Conservation (phyloP, 495 filamentous ascomycete species). For the Apodospora peruviana region DNA sequence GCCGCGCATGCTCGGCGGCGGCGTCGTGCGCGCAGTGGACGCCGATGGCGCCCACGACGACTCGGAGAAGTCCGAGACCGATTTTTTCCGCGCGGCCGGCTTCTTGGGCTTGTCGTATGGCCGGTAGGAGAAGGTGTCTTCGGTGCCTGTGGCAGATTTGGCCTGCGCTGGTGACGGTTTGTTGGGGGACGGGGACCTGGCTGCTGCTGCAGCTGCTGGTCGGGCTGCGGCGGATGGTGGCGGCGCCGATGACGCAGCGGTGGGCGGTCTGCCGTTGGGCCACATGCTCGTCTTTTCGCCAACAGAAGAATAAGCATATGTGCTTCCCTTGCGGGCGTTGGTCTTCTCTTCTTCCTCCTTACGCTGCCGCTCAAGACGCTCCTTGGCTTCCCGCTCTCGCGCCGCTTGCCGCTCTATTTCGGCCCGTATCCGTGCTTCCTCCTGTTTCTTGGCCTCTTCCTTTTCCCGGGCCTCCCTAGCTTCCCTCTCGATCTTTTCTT, state of each 20-base stretch:
- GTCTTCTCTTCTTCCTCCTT: constrained; percentile 22
- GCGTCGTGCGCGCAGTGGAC: constrained; percentile 78
- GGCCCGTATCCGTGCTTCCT: constrained; percentile 32
- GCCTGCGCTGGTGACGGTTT: constrained; percentile 41
- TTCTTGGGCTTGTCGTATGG: constrained; percentile 74
- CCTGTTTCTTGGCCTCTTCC: constrained; percentile 7
- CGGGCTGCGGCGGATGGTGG: constrained; percentile 15
- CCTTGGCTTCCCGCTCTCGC: constrained; percentile 22
- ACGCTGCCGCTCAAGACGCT: constrained; percentile 15
- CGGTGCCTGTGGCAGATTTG: constrained; percentile 55
- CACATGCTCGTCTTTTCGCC: constrained; percentile 55
- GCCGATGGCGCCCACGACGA: constrained; percentile 78
- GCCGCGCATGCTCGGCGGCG: constrained; percentile 69
- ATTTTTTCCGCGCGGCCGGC: constrained; percentile 39
- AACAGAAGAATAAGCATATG: constrained; percentile 47
- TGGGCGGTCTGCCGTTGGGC: constrained; percentile 42
- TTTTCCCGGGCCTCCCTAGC: constrained; percentile 25
- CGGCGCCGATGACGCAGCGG: constrained; percentile 21
- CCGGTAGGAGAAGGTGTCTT: constrained; percentile 69
- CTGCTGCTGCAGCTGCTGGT: constrained; percentile 27
- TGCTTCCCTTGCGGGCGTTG: constrained; percentile 34
- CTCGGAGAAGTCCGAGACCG: constrained; percentile 68
- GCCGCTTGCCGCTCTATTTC: constrained; percentile 29
- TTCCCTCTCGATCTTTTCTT: constrained; percentile 25
- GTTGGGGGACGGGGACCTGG: constrained; percentile 1